Evolutionary conservation across 2,329 filamentous ascomycete genomes (phyloP).

Genomic region (Penicillium verrucosum): DNA sequence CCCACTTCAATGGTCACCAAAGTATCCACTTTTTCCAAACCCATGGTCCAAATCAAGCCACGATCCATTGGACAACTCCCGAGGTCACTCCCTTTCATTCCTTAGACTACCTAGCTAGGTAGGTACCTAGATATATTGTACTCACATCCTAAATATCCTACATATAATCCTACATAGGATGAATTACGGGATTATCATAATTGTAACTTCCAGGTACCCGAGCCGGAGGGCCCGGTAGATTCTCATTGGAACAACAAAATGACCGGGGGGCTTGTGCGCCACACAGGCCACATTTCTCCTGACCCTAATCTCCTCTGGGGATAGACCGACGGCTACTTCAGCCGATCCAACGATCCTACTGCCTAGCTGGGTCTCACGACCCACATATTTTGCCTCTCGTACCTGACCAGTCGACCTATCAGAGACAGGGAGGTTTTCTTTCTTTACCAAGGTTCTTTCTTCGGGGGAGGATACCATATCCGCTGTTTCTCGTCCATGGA

Average conservation of each 20-base stretch:
- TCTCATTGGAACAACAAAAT: background rate
- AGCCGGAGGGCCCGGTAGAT: background rate
- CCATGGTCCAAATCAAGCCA: slow-evolving; percentile 3
- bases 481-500: background rate
- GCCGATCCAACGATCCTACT: slow-evolving; percentile 1
- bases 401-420: background rate
- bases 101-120: no score
- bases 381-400: background rate
- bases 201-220: background rate
- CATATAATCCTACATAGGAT: background rate
- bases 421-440: background rate
- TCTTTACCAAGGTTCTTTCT: background rate
- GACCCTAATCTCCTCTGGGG: background rate
- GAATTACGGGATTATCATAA: background rate
- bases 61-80: background rate
- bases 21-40: background rate
- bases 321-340: background rate
- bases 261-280: background rate
- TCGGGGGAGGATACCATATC: background rate
- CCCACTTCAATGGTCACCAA: background rate
- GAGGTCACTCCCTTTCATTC: background rate
- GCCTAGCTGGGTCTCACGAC: background rate
- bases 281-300: background rate
- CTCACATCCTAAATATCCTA: background rate
- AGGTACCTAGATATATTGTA: no score